A percentile compares a stretch with the other conserved stretches of the same genome.
phyloP scores from a whole-genome alignment of 176 grass and related monocot genomes.

The Alopecurus myosuroides region DNA sequence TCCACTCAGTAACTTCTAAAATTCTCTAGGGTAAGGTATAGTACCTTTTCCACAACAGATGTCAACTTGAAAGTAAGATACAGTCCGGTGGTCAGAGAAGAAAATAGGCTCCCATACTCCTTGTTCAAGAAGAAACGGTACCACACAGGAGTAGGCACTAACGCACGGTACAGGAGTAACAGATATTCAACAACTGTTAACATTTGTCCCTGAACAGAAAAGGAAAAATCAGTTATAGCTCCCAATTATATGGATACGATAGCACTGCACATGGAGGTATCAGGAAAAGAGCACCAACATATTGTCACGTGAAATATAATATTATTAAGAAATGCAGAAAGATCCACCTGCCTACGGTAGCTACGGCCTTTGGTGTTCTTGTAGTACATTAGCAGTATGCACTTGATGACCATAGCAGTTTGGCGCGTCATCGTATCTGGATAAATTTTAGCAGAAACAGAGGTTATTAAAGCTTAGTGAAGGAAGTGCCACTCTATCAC shows the following conservation, averaged over 20 bases:
- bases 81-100: constrained; percentile 89
- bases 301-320: background rate
- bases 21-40: background rate
- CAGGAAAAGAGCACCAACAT: constrained; percentile 4
- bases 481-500: background rate
- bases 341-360: constrained; percentile 87
- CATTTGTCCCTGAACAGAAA: constrained; percentile 76
- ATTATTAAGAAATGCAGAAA: background rate
- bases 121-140: constrained; percentile 99
- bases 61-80: constrained; percentile 99
- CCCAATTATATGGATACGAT: background rate
- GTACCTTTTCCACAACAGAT: constrained; percentile 97
- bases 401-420: constrained; percentile 91
- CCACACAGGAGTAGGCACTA: constrained; percentile 92
- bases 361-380: constrained; percentile 81
- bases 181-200: constrained; percentile 96
- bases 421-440: constrained; percentile 95
- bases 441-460: constrained; percentile 2
- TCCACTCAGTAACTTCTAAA: background rate
- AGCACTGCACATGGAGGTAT: background rate
- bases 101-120: constrained; percentile 98
- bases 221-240: background rate
- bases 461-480: background rate
- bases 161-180: constrained; percentile 87
- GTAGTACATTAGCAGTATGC: constrained; percentile 88